Evolutionary conservation across 2,329 filamentous ascomycete species (phyloP).

Genomic region (Cladosporium sp.): DNA sequence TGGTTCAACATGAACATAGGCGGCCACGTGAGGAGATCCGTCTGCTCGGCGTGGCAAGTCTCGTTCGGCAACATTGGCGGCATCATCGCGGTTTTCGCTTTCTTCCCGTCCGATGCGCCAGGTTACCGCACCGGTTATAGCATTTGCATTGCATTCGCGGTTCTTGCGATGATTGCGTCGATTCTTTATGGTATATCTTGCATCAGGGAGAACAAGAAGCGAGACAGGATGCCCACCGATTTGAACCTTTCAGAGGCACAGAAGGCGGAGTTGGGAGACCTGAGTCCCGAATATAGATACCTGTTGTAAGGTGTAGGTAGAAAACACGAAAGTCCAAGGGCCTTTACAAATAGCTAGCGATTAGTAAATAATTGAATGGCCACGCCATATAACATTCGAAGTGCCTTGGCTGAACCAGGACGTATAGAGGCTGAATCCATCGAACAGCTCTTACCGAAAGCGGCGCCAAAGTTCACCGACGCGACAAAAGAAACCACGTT

Average conservation of each 20-base stretch:
- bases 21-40: conserved; percentile 46
- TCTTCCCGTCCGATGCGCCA: conserved; percentile 58
- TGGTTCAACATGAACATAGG: conserved; percentile 55
- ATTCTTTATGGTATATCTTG: conserved; percentile 58
- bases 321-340: too few species aligned
- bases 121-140: conserved; percentile 68
- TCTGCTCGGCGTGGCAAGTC: conserved; percentile 47
- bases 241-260: conserved; percentile 56
- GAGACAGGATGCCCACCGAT: conserved; percentile 46
- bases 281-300: conserved; percentile 59
- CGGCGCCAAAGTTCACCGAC: too few species aligned
- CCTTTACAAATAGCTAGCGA: too few species aligned
- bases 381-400: too few species aligned
- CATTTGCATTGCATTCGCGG: conserved; percentile 71
- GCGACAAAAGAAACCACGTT: too few species aligned
- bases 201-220: conserved; percentile 55
- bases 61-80: conserved; percentile 47
- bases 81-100: conserved; percentile 50
- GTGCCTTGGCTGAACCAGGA: too few species aligned
- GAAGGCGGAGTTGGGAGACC: conserved; percentile 57
- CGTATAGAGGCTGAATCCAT: too few species aligned
- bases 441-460: too few species aligned
- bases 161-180: conserved; percentile 61
- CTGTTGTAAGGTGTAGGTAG: too few species aligned
- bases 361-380: too few species aligned